A percentile compares a stretch with the other conserved stretches of the same genome.
phyloP scores from a whole-genome alignment of 2,329 filamentous ascomycete genomes.

The Colletotrichum filicis region DNA sequence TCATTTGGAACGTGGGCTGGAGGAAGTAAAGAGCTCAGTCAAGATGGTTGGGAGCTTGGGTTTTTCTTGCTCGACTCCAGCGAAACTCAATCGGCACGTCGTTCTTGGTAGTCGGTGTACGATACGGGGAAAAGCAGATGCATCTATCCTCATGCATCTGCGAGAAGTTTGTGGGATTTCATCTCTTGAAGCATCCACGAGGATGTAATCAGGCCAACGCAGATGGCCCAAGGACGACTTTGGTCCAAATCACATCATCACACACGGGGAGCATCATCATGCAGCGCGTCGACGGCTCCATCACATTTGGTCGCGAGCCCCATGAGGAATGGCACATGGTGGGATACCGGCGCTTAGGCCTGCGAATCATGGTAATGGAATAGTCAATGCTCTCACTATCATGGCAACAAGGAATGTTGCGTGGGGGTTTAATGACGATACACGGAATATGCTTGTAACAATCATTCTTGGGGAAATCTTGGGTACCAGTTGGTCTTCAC shows the following conservation, averaged over 20 bases:
- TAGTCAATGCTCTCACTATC: background rate
- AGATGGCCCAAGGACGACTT: background rate
- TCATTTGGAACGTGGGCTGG: conserved; percentile 79
- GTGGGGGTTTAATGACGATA: conserved; percentile 29
- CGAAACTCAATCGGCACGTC: conserved; percentile 16
- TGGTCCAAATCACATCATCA: conserved; percentile 18
- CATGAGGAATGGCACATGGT: background rate
- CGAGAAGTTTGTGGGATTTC: background rate
- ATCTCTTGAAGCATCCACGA: background rate
- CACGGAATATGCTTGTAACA: conserved; percentile 32
- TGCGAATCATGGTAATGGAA: conserved; percentile 7
- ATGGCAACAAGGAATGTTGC: conserved; percentile 24
- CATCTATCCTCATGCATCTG: background rate
- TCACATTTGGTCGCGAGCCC: conserved; percentile 4
- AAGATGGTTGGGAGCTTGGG: background rate
- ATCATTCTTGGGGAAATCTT: conserved; percentile 13
- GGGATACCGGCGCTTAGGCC: conserved; percentile 21
- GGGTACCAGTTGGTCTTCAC: conserved; percentile 25
- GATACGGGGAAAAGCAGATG: background rate
- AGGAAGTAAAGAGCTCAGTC: conserved; percentile 54
- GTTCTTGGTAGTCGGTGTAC: conserved; percentile 15
- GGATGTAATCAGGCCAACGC: conserved; percentile 13
- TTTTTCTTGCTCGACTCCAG: background rate
- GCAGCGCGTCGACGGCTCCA: conserved; percentile 16
- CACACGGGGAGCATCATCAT: conserved; percentile 6